phyloP scores from a whole-genome alignment of 352 stramenopile species.

The Blastocystis sp. region DNA sequence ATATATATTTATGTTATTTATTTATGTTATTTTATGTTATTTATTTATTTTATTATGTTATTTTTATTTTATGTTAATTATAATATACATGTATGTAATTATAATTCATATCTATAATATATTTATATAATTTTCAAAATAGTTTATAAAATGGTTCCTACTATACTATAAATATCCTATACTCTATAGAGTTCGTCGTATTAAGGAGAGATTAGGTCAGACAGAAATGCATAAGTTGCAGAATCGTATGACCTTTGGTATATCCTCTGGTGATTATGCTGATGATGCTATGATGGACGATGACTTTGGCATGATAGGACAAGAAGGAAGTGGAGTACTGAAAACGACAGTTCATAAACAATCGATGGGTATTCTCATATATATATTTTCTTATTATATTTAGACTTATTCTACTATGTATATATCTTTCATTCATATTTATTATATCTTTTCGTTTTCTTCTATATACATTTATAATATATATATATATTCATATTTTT shows the following conservation, averaged over 20 bases:
- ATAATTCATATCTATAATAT: too few species aligned
- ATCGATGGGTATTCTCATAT: slow-evolving; percentile 31
- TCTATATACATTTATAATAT: too few species aligned
- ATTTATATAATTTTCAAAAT: too few species aligned
- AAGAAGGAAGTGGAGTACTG: slow-evolving; percentile 29
- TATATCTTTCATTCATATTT: too few species aligned
- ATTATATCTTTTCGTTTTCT: too few species aligned
- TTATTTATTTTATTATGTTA: slow-evolving; percentile 5
- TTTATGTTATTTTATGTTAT: too few species aligned
- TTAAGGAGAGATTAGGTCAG: slow-evolving; percentile 87
- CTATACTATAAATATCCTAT: too few species aligned
- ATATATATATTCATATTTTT: too few species aligned
- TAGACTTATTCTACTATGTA: too few species aligned
- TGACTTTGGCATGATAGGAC: slow-evolving; percentile 65
- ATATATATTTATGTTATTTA: background rate
- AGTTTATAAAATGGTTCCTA: too few species aligned
- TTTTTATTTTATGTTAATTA: slow-evolving; percentile 35
- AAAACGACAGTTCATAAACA: slow-evolving; percentile 29
- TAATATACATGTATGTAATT: too few species aligned
- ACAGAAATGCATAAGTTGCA: slow-evolving; percentile 85
- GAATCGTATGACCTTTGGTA: slow-evolving; percentile 77
- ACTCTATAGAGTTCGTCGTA: slow-evolving; percentile 71
- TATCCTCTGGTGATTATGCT: slow-evolving; percentile 76
- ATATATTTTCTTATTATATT: background rate
- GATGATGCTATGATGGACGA: slow-evolving; percentile 98